Evolutionary conservation across 1,284 basidiomycete genomes (phyloP).

Genomic region (Tranzscheliella williamsii): DNA sequence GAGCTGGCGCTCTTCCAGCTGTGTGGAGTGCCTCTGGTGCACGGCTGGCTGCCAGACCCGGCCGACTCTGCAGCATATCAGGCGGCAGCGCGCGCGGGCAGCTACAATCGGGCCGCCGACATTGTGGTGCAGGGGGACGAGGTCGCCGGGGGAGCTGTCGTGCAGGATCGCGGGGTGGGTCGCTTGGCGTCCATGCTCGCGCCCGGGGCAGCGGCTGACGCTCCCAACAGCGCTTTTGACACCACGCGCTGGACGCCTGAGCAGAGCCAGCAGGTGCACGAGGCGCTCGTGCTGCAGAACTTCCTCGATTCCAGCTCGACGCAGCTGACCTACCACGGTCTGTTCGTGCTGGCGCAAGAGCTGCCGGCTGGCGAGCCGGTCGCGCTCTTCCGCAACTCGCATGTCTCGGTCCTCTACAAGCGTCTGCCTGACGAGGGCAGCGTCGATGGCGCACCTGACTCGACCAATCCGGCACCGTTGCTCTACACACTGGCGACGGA

Average conservation of each 20-base stretch:
- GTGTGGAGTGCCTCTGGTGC: conserved; percentile 77
- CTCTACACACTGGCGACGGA: conserved; percentile 83
- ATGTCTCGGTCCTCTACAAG: conserved; percentile 78
- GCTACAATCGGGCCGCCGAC: conserved; percentile 68
- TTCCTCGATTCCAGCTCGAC: conserved; percentile 74
- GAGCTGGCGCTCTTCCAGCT: conserved; percentile 83
- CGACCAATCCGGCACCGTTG: conserved; percentile 13
- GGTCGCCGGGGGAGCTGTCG: conserved; percentile 67
- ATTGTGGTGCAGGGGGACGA: conserved; percentile 77
- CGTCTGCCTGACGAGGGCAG: conserved; percentile 33
- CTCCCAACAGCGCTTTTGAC: conserved; percentile 65
- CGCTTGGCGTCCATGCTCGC: conserved; percentile 63
- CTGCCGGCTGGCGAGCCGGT: conserved; percentile 65
- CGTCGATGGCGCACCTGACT: neutral
- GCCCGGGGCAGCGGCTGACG: conserved; percentile 70
- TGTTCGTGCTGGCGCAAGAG: conserved; percentile 65
- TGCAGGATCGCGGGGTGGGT: conserved; percentile 17
- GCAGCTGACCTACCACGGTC: conserved; percentile 80
- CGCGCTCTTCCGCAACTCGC: conserved; percentile 84
- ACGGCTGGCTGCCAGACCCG: conserved; percentile 89
- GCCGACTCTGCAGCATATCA: conserved; percentile 67
- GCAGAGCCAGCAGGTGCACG: conserved; percentile 9
- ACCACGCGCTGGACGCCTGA: conserved; percentile 17
- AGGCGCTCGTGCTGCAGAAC: conserved; percentile 27
- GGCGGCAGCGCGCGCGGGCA: conserved; percentile 65